These are phyloP conservation scores for Sporisorium scitamineum DNA, from an alignment of 1,284 basidiomycete genomes.

Conservation along the genomic window DNA sequence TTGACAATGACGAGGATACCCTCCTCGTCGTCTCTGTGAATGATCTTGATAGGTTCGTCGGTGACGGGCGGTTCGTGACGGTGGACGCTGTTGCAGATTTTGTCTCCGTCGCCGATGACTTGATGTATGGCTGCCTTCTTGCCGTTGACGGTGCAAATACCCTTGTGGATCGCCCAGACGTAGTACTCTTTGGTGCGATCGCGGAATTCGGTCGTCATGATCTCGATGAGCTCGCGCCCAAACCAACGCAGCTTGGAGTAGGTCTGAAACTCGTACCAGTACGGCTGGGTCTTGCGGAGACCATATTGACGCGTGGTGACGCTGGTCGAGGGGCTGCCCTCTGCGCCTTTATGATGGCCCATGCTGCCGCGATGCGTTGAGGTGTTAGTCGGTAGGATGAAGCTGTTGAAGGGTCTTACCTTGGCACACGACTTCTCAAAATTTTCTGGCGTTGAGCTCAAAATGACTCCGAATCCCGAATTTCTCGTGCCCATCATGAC, in stretches of 20 bases:
- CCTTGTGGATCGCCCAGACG: constrained; percentile 80
- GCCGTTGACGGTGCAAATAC: constrained; percentile 93
- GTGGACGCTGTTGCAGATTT: constrained; percentile 90
- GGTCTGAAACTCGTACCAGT: constrained; percentile 72
- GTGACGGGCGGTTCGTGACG: constrained; percentile 96
- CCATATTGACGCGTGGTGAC: constrained; percentile 23
- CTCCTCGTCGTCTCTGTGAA: constrained; percentile 80
- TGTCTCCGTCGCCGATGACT: constrained; percentile 86
- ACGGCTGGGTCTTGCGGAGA: constrained; percentile 44
- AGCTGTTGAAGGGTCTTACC: constrained; percentile 6
- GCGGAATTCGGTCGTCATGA: constrained; percentile 70
- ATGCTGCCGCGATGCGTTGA: constrained; percentile 15
- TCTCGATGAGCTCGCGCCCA: constrained; percentile 77
- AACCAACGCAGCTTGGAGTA: constrained; percentile 93
- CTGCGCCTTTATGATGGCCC: constrained; percentile 18
- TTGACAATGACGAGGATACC: constrained; percentile 85
- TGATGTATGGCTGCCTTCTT: constrained; percentile 82
- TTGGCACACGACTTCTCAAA: constrained; percentile 4
- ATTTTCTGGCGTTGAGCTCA: not conserved
- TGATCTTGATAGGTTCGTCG: constrained; percentile 83
- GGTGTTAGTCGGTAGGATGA: not conserved
- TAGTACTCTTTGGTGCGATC: constrained; percentile 71
- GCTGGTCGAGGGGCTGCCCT: constrained; percentile 12
- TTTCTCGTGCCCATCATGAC: not conserved
- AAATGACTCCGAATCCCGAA: constrained; percentile 22